Base-by-base conservation (phyloP, 2,329 filamentous ascomycete species). In the Hymenoscyphus albidus region DNA sequence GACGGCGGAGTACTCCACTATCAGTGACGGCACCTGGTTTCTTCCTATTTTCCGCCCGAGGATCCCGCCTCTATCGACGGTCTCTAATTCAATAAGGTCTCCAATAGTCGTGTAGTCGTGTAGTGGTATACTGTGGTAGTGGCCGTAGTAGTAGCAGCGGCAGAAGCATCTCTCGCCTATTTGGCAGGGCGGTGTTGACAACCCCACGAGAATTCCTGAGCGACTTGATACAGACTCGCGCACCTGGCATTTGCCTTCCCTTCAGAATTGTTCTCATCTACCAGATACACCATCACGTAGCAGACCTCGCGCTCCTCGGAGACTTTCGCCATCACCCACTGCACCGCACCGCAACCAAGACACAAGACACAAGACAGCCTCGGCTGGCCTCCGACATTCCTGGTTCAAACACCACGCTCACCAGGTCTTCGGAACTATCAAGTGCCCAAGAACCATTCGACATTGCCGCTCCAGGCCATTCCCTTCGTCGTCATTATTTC, bases 371-470 rank as follows among this genome's bases (percentile, higher is more conserved):
- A 51, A 13, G 44, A 51, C 44, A 51, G 22, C 44, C 44, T 51
- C 44, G n/a, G 44, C 44, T 51, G n/a, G n/a, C n/a, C 44, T 51
- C 44, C 44, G 44, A 51, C 44, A 51, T 51, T 51, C 44, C 44
- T 51, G 44, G 44, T 51, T 51, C 44, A 10, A 51, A 27, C 44
- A 51, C 44, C 44, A 51, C 35, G 35, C 35, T 51, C 44, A n/a
- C 44, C 44, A 51, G 22, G 44, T 3, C n/a, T 51, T 51, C 7
- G 44, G 44, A 51, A 27, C 44, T 22, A 22, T 18, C 44, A 51
- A 51, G 18, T 51, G 44, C 44, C 44, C n/a, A n/a, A 51, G 44
- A 51, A 51, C 44, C 44, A 22, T 27, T 27, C 27, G 27, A 27
- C 27, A 27, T 18, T 51, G 44, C 44, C 44, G 44, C 44, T 27